These are phyloP conservation scores for Moniliophthora roreri DNA, from an alignment of 1,284 basidiomycete species.

Conservation along the genomic window DNA sequence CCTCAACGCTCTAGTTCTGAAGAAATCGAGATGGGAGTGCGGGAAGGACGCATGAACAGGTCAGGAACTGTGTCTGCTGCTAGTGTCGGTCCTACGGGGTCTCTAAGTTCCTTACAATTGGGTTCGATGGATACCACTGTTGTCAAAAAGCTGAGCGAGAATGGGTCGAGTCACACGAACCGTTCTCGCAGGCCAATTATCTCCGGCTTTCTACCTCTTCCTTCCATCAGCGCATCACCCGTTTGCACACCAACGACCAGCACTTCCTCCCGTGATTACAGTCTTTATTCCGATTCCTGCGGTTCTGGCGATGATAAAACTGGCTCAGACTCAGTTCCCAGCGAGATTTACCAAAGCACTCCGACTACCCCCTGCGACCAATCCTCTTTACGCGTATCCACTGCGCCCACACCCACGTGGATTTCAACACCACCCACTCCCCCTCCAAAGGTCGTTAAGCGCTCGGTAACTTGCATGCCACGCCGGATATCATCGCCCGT, in stretches of 20 bases:
- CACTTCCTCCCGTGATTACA: conserved; percentile 22
- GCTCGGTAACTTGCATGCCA: conserved; percentile 33
- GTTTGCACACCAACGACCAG: conserved; percentile 46
- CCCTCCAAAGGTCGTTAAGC: conserved; percentile 40
- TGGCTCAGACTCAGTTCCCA: not conserved
- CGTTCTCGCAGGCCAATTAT: conserved; percentile 27
- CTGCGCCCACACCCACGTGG: conserved; percentile 43
- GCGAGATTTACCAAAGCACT: conserved; percentile 20
- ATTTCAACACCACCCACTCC: conserved; percentile 57
- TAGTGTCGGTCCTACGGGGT: not conserved
- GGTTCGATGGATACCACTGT: conserved; percentile 1
- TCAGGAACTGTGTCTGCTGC: not conserved
- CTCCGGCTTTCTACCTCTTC: conserved; percentile 49
- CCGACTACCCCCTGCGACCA: conserved; percentile 22
- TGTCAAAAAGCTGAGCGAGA: conserved; percentile 15
- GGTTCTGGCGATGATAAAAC: conserved; percentile 3
- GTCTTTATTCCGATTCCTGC: conserved; percentile 2
- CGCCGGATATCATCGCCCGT: conserved; percentile 29
- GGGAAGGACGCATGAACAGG: not conserved
- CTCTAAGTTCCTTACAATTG: not conserved
- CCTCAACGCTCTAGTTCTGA: no score
- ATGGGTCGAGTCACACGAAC: not conserved
- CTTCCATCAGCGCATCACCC: conserved; percentile 61
- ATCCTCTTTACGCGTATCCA: conserved; percentile 10
- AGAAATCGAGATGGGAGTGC: not conserved